Base-by-base conservation (phyloP, 192 early-diverging fungal species). In the Phlyctochytrium bullatum region DNA sequence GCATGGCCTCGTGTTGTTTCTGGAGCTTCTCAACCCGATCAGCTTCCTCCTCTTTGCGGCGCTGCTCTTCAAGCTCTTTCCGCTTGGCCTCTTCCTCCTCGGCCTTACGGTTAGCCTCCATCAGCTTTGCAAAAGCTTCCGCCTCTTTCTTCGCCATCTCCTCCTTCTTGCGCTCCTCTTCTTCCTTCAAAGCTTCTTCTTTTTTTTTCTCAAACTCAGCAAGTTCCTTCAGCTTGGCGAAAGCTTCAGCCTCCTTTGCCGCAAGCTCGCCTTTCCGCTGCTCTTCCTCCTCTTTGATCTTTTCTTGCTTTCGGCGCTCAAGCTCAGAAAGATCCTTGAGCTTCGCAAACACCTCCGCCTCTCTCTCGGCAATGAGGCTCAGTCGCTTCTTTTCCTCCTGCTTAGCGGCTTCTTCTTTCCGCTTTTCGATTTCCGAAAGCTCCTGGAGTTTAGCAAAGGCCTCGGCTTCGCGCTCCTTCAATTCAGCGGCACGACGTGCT, bases 101-200 rank as follows among this genome's bases (percentile, higher is more conserved):
- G 6, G 6, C 40, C 20, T 20, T 6, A 6, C 20, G 6, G 6
- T 47, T 47, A 20, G 40, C 40, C 20, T 47, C 40, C 6, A 47
- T 6, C 6, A 47, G 40, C 40, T 47, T 47, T 47, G 40, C 6
- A 20, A 47, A 47, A 47, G 40, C 40, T 20, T 47, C 40, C 6
- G 40, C 40, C 20, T 47, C 40, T 47, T 47, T 47, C 10, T 6
- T 20, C 20, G 40, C 40, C 6, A 47, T 20, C 20, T 47, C 40
- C 20, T 6, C 6, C 6, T 14, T 47, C 10, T 20, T 6, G 6
- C 20, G 6, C 40, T 14, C 40, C 40, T 47, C 40, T 47, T 47
- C 40, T 20, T 47, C 40, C n/a, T n/a, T n/a, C n/a, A n/a, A n/a
- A n/a, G n/a, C n/a, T 47, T 47, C 40, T 47, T 47, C 40, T 47